Conservation (phyloP, 306 rosid species). For the Bauhinia variegata region DNA sequence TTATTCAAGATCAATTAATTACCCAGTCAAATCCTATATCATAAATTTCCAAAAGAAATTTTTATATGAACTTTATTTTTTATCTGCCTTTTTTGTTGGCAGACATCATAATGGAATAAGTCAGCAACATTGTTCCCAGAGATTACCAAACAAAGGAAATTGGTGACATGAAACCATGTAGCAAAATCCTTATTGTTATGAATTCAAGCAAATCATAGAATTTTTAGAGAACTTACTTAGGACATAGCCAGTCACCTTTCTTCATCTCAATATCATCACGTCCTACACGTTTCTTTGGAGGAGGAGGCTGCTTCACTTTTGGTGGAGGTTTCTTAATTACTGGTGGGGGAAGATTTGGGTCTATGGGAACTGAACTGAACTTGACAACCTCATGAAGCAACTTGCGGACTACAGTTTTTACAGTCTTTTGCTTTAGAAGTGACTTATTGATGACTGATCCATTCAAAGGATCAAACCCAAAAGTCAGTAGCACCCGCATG, state of each 20-base stretch:
- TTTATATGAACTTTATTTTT: too few species aligned
- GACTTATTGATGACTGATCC: constrained; percentile 62
- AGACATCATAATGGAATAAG: constrained; percentile 12
- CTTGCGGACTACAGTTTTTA: constrained; percentile 82
- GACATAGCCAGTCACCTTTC: constrained; percentile 97
- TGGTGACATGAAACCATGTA: constrained; percentile 10
- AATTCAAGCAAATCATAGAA: constrained; percentile 33
- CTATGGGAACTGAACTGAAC: constrained; percentile 93
- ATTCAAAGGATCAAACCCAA: constrained; percentile 80
- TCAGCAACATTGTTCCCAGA: constrained; percentile 1
- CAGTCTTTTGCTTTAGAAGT: constrained; percentile 74
- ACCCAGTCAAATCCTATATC: constrained; percentile 18
- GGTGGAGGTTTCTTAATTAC: constrained; percentile 81
- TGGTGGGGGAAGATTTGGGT: constrained; percentile 90
- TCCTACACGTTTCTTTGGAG: constrained; percentile 85
- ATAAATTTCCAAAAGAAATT: constrained; percentile 5
- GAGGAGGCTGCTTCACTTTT: constrained; percentile 93
- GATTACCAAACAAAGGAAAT: constrained; percentile 16
- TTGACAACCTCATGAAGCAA: constrained; percentile 91
- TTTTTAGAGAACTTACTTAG: constrained; percentile 66
- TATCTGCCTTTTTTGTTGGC: neutral
- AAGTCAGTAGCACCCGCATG: constrained; percentile 77
- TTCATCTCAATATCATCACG: constrained; percentile 98
- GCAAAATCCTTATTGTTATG: constrained; percentile 15
- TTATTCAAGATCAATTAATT: constrained; percentile 14